phyloP scores from a whole-genome alignment of 139 green algal species.

The Chlamydomonas urium region DNA sequence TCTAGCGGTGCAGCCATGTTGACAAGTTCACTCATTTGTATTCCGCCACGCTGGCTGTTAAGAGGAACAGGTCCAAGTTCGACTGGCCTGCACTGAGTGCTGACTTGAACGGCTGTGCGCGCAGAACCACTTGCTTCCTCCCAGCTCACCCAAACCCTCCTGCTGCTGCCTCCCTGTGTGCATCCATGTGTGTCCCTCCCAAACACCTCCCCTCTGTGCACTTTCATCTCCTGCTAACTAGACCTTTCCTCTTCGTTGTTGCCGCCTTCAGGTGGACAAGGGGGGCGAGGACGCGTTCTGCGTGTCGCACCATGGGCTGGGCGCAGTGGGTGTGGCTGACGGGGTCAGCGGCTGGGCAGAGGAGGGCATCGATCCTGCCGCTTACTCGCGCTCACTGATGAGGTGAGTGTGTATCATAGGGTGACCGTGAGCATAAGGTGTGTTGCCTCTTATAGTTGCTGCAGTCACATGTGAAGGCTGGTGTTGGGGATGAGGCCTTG shows the following conservation, averaged over 20 bases:
- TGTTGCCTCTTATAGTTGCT: too few species aligned
- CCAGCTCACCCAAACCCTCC: neutral
- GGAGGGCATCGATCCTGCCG: constrained; percentile 75
- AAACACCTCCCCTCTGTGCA: too few species aligned
- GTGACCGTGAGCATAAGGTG: too few species aligned
- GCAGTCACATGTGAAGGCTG: neutral
- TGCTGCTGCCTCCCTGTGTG: too few species aligned
- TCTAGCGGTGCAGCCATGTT: too few species aligned
- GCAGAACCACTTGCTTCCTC: too few species aligned
- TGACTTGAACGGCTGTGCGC: neutral
- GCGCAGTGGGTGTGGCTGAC: constrained; percentile 78
- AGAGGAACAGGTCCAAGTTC: too few species aligned
- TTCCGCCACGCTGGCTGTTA: too few species aligned
- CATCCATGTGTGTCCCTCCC: neutral
- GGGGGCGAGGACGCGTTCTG: constrained; percentile 89
- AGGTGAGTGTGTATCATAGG: too few species aligned
- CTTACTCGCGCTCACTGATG: constrained; percentile 69
- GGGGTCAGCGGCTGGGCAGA: constrained; percentile 86
- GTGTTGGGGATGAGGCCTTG: too few species aligned
- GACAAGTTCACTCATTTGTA: too few species aligned
- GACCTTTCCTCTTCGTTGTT: neutral
- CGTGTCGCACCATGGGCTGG: constrained; percentile 47
- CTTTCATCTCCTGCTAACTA: neutral
- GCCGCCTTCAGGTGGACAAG: constrained; percentile 38
- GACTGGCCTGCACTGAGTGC: too few species aligned